Base-by-base conservation (phyloP, 768 basidiomycete genomes). In the Serendipita vermifera region DNA sequence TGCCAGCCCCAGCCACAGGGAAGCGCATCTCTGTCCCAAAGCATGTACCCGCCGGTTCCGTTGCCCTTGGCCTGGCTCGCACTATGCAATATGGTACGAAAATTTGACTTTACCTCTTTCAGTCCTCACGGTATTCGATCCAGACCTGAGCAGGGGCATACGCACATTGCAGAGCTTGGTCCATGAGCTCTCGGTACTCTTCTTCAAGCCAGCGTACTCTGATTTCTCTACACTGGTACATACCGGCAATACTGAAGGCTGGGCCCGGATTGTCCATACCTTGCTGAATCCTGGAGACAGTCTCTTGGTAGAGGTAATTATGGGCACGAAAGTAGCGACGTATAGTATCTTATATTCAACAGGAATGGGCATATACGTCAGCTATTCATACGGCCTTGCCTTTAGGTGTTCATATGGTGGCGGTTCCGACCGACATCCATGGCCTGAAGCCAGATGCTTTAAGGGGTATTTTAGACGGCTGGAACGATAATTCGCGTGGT, bases 301-400 rank as follows among this genome's bases (percentile, higher is more conserved):
- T 22, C 68, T 82, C 38, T 65, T 83, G 1, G 72, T 73, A 9
- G 75, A 75, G 46, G 46, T 51, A 15, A 51, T n/a, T n/a, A n/a
- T n/a, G n/a, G n/a, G n/a, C n/a, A n/a, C n/a, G n/a, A n/a, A 31
- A 5, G 39, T 6, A 5, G 15, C 39, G 7, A n/a, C 15, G 24
- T 26, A n/a, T 26, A 7, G n/a, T 29, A 22, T 36, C 26, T 7
- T 11, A 43, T 5, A 22, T n/a, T 24, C 5, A n/a, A 22, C 72
- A 74, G 57, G 87, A 87, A 64, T 91, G 82, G 82, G 79, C 84
- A 0, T 93, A 88, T 64, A 82, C 87, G 1, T 79, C 75, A 4
- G 78, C 80, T 0, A 55, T 75, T 0, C 63, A 69, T 39, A 61
- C 56, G 35, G 65, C 68, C 53, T 59, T 67, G 61, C 72, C 72